Base-by-base conservation (phyloP, 345 rosid genomes). In the Heritiera littoralis region DNA sequence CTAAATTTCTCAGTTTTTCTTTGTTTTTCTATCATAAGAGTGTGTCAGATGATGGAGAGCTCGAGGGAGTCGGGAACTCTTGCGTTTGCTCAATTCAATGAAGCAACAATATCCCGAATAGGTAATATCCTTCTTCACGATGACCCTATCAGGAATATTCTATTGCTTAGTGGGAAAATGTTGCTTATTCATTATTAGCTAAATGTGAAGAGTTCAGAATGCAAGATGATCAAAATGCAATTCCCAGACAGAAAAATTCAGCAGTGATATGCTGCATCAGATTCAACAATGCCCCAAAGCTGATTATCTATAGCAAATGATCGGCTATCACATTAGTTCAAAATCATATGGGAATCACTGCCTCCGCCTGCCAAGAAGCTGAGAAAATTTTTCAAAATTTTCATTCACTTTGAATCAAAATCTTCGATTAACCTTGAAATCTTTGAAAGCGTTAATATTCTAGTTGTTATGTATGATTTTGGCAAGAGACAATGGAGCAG, bases 21-120 rank as follows among this genome's bases (percentile, higher is more conserved):
- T 52, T 74, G 43, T 58, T 49, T 49, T 56, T 52, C 2, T 43
- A 18, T 63, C 30, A 30, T 51, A 69, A 81, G 72, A 90, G 93
- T 79, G 82, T 81, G 40, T 88, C 87, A 3, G 95, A 88, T 76
- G 93, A 90, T 69, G 93, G 90, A 75, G 92, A 93, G 66, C 84
- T 88, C n/a, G 83, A 77, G 54, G 90, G 87, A 78, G 88, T 81
- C 46, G 84, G 84, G 74, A 85, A 85, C 13, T 91, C 92, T 72
- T 90, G 94, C 67, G 84, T 88, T 43, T 91, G 94, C 83, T 77
- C 83, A 77, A 90, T 93, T 83, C 97, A 90, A 64, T 90, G 86
- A 91, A 79, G 66, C 77, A 67, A 66, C 61, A 72, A 52, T 41
- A 28, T 48, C n/a, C 38, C 41, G 75, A 30, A 28, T 55, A 84